phyloP scores from a whole-genome alignment of 225 moss, liverwort and hornwort genomes.

The Bryoerythrophyllum caledonicum region DNA sequence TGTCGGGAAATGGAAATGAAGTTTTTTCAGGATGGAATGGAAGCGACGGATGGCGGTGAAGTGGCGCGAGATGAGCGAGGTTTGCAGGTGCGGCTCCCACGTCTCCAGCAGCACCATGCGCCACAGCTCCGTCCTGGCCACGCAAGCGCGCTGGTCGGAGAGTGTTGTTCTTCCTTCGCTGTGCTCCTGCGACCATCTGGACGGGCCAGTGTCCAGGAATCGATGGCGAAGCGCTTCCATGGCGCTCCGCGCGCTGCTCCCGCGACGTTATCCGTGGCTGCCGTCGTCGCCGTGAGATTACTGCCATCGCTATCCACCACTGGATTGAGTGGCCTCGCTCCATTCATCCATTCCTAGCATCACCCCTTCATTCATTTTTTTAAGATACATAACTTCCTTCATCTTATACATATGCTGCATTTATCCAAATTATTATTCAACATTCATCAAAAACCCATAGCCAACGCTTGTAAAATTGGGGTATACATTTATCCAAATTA shows the following conservation, averaged over 20 bases:
- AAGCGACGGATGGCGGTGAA: conserved; percentile 14
- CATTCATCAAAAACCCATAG: too few species aligned
- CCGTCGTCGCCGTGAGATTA: conserved; percentile 9
- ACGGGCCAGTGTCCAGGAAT: conserved; percentile 3
- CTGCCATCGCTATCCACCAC: background rate
- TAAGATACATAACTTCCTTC: too few species aligned
- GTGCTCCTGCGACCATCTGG: conserved; percentile 12
- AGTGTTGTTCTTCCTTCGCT: too few species aligned
- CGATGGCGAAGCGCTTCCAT: conserved; percentile 29
- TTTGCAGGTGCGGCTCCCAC: conserved; percentile 12
- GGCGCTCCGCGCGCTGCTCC: background rate
- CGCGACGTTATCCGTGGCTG: conserved; percentile 27
- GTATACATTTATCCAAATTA: too few species aligned
- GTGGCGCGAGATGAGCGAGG: background rate
- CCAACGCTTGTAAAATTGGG: too few species aligned
- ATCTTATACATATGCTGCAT: too few species aligned
- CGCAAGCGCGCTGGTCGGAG: conserved; percentile 24
- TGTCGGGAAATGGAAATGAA: background rate
- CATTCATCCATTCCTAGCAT: background rate
- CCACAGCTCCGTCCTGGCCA: conserved; percentile 36
- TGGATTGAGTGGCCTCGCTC: background rate
- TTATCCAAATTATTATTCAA: too few species aligned
- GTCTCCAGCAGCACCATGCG: conserved; percentile 11
- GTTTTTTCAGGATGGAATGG: background rate
- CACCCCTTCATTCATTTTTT: background rate